A percentile compares a stretch with the other conserved stretches of the same genome.
Conservation (phyloP, 306 rosid species). For the Malus sylvestris region DNA sequence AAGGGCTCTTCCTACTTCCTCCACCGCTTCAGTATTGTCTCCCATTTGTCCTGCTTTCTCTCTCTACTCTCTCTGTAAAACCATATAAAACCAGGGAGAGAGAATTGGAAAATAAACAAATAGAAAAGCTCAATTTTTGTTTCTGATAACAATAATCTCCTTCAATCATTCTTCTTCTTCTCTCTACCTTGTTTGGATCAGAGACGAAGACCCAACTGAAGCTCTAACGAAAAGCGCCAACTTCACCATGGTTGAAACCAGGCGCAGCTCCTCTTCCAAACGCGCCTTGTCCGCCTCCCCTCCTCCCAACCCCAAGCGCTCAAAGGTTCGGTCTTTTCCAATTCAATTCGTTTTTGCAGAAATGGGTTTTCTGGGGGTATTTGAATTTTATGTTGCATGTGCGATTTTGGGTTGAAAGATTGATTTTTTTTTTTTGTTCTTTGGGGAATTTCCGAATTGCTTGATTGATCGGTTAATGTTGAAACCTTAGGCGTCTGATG, state of each 20-base stretch:
- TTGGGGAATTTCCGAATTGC: not conserved
- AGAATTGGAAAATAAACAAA: not conserved
- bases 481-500: constrained; percentile 57
- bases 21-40: not conserved
- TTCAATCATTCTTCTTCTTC: constrained; percentile 18
- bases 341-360: not conserved
- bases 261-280: constrained; percentile 85
- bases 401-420: not conserved
- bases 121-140: not conserved
- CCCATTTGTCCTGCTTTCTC: not conserved
- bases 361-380: constrained; percentile 8
- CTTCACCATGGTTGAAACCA: constrained; percentile 80
- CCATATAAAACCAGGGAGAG: not conserved
- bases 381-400: constrained; percentile 5
- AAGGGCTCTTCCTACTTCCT: not conserved
- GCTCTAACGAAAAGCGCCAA: not conserved
- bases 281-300: constrained; percentile 68
- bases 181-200: constrained; percentile 37
- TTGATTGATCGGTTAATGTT: constrained; percentile 20
- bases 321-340: constrained; percentile 46
- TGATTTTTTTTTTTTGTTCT: not conserved
- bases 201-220: constrained; percentile 15
- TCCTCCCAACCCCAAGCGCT: constrained; percentile 62
- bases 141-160: constrained; percentile 1
- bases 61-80: not conserved